phyloP scores from a whole-genome alignment of 202 grass and related monocot species.

The Sporobolus alterniflorus region DNA sequence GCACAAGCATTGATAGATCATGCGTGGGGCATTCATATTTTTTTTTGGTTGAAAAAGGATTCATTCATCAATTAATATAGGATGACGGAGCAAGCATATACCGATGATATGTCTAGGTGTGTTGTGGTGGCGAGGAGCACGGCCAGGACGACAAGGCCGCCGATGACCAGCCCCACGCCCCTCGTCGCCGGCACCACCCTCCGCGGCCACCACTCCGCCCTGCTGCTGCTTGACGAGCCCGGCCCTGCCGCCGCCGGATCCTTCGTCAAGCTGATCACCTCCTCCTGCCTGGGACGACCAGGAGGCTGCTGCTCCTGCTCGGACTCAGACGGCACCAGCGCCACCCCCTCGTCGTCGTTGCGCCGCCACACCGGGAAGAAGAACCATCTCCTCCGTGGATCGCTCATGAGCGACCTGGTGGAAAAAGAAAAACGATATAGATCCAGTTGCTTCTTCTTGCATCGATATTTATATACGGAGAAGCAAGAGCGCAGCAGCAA shows the following conservation, averaged over 20 bases:
- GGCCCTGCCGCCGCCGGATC: not conserved
- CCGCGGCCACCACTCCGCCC: not conserved
- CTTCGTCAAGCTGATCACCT: not conserved
- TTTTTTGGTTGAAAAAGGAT: too few relatives aligned
- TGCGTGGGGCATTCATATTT: too few relatives aligned
- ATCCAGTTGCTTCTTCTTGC: too few relatives aligned
- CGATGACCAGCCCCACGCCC: constrained; percentile 38
- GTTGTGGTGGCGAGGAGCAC: constrained; percentile 10
- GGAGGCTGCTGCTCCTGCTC: not conserved
- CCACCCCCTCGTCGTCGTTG: not conserved
- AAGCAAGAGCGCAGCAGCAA: too few relatives aligned
- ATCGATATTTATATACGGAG: too few relatives aligned
- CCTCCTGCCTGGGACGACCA: not conserved
- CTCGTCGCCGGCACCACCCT: constrained; percentile 21
- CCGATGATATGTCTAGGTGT: too few relatives aligned
- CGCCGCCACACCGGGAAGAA: not conserved
- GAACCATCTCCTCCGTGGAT: not conserved
- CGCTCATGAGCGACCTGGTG: not conserved
- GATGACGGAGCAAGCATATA: too few relatives aligned
- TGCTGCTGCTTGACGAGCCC: not conserved
- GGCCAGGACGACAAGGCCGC: constrained; percentile 30
- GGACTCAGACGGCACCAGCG: not conserved
- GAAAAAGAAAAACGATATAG: too few relatives aligned
- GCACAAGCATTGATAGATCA: too few relatives aligned
- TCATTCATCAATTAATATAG: too few relatives aligned